Evolutionary conservation across 805 yeast genomes (phyloP), one percentile per base, ranked within the genome.

Genomic region (Ogataea chonburiensis): DNA sequence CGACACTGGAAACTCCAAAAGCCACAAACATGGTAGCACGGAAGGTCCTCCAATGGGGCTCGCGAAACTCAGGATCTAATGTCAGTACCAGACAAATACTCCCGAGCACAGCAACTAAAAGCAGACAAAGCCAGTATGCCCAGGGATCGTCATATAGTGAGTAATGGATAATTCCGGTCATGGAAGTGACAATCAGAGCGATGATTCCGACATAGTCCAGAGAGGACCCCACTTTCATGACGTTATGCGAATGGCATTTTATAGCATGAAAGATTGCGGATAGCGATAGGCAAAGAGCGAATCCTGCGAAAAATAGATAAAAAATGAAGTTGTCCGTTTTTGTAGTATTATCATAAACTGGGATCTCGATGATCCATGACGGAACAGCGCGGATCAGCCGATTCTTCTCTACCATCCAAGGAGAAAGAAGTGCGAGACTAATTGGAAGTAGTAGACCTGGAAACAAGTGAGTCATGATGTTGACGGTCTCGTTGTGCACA

Each of bases 21-120:
- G 72, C 49, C 7, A 88, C 80, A 60, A 88, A 88, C 76, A 88
- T 76, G 1, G 71, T 45, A 0, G 96, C 91, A 35, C 97, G 66
- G 38, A 75, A 73, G 1, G 89, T 79, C 23, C 96, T 71, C 79
- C 86, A 87, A 19, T 66, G 70, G 5, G 82, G 73, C 4, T 81
- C 60, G n/a, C 86, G 67, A 54, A 89, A 88, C 42, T 67, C 70
- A 5, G 81, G 79, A 37, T 74, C 68, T 42, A 86, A 61, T 0
- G 93, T 82, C 21, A 84, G 67, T 0, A 70, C 52, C 0, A 82
- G 71, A 49, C 95, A 86, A 2, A 72, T 58, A 0, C 63, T 24
- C 0, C 94, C 96, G 11, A 86, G 65, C 0, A 52, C 28, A 4
- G 73, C 30, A 7, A 84, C 79, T 12, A 82, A 36, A 0, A 48